These are phyloP conservation scores for Lophium mytilinum DNA, from an alignment of 495 filamentous ascomycete genomes.

Conservation along the genomic window DNA sequence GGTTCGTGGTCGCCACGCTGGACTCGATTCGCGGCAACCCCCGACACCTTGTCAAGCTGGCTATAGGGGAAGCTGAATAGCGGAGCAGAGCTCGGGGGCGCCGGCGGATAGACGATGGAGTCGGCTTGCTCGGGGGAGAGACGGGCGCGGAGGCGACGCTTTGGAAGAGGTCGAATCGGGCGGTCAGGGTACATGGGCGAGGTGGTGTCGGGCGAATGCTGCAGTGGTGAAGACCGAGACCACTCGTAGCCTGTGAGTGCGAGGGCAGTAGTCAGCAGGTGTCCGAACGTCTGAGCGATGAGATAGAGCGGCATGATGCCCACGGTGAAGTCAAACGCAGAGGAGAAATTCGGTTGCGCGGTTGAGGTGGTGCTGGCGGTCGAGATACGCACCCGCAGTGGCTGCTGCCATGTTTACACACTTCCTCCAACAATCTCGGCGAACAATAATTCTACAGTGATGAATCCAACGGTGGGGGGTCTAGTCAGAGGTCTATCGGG, in stretches of 20 bases:
- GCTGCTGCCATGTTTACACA: slow-evolving; percentile 22
- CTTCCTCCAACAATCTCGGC: background rate
- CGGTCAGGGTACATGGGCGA: slow-evolving; percentile 77
- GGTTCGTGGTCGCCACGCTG: slow-evolving; percentile 29
- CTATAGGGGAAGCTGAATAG: slow-evolving; percentile 68
- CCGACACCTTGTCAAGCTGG: slow-evolving; percentile 34
- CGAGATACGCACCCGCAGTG: slow-evolving; percentile 21
- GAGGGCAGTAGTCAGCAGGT: slow-evolving; percentile 16
- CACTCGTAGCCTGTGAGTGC: slow-evolving; percentile 27
- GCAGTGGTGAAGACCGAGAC: slow-evolving; percentile 21
- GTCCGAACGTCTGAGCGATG: background rate
- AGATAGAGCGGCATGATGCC: background rate
- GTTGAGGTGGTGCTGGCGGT: background rate
- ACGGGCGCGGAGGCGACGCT: slow-evolving; percentile 73
- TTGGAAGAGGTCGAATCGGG: slow-evolving; percentile 88
- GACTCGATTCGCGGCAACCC: slow-evolving; percentile 20
- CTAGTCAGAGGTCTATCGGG: background rate
- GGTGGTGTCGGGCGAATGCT: slow-evolving; percentile 58
- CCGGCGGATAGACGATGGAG: slow-evolving; percentile 70
- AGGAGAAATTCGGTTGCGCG: slow-evolving; percentile 6
- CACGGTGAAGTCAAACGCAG: background rate
- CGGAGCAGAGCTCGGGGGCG: slow-evolving; percentile 56
- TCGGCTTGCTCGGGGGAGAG: slow-evolving; percentile 76
- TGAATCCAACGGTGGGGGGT: background rate
- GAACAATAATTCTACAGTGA: background rate